phyloP scores from a whole-genome alignment of 1,284 basidiomycete genomes.

The Amylostereum chailletii region DNA sequence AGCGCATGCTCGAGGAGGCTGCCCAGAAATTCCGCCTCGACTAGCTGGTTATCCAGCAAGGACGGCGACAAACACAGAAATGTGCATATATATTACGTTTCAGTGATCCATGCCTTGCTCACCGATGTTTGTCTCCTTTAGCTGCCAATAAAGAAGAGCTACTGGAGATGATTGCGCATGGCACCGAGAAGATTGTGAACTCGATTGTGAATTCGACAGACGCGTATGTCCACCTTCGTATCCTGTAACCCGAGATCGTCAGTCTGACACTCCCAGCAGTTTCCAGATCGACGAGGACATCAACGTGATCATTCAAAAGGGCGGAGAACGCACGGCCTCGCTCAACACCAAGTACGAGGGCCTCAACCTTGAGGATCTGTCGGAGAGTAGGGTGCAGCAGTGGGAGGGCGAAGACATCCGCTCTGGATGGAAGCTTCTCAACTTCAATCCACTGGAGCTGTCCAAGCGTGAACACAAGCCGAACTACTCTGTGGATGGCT shows the following conservation, averaged over 20 bases:
- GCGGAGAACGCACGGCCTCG: constrained; percentile 85
- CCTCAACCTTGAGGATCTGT: constrained; percentile 89
- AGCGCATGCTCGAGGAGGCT: constrained; percentile 93
- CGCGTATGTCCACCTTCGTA: neutral
- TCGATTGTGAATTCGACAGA: constrained; percentile 53
- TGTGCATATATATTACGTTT: constrained; percentile 10
- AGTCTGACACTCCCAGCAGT: constrained; percentile 30
- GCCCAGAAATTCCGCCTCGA: constrained; percentile 95
- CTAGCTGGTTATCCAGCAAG: constrained; percentile 97
- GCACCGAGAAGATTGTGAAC: constrained; percentile 95
- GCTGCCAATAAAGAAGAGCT: constrained; percentile 95
- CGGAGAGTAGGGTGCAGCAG: constrained; percentile 80
- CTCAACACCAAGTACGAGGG: constrained; percentile 91
- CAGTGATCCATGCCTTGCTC: neutral
- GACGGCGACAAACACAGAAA: constrained; percentile 67
- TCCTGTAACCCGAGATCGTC: constrained; percentile 2
- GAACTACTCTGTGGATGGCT: constrained; percentile 91
- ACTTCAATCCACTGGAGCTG: constrained; percentile 80
- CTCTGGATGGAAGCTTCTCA: constrained; percentile 64
- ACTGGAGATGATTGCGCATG: constrained; percentile 97
- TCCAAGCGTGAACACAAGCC: constrained; percentile 94
- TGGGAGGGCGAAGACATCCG: constrained; percentile 98
- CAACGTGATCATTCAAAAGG: constrained; percentile 87
- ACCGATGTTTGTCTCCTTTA: constrained; percentile 16
- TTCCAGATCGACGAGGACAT: constrained; percentile 88